Evolutionary conservation across 495 filamentous ascomycete species (phyloP), one percentile per base, ranked within the genome.

Genomic region (Tuber microsphaerosporum): DNA sequence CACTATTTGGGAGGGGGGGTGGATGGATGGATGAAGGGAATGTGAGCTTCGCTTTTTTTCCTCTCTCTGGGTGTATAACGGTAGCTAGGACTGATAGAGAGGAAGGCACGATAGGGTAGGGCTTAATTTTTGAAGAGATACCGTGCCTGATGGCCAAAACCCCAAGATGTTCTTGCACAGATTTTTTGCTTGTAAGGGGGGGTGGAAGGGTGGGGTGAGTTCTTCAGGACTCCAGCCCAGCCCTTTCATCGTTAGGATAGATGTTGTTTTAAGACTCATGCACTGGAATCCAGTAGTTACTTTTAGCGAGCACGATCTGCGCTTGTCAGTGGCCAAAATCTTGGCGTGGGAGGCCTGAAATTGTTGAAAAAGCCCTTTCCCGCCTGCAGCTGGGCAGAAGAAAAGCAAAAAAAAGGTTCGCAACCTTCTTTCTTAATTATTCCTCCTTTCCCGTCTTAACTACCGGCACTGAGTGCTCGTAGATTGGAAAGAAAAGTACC

Each of bases 181-280:
- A 73, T 56, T 73, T 45, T 46, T 73, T 73, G 72, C 31, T 31
- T 31, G 72, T 20, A 56, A 73, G 72, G 34, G 44, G 39, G 34
- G 51, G 72, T 39, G 46, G 72, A 71, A 31, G 34, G 72, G 72
- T 61, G 39, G 72, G 72, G 56, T 34, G 56, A 17, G 26, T 65
- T 65, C 56, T 65, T 65, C 56, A 65, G 56, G 56, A 65, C 56
- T 65, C 56, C 56, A 65, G 56, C 56, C 56, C 56, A 65, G 26
- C 56, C 56, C 56, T 65, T 65, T 65, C 56, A 65, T 34, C 5
- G 56, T 65, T 19, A 65, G 56, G 56, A 14, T 65, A 16, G 56
- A 65, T 65, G 56, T 65, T 34, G 26, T 31, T 61, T 34, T 65
- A 65, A 65, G 26, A 65, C n/a, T 31, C 31, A 65, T 16, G 14